A percentile compares a stretch with the other conserved stretches of the same genome.
These are phyloP conservation scores for Suhomyces bokatorum DNA, from an alignment of 1,139 yeast species.

Conservation along the genomic window DNA sequence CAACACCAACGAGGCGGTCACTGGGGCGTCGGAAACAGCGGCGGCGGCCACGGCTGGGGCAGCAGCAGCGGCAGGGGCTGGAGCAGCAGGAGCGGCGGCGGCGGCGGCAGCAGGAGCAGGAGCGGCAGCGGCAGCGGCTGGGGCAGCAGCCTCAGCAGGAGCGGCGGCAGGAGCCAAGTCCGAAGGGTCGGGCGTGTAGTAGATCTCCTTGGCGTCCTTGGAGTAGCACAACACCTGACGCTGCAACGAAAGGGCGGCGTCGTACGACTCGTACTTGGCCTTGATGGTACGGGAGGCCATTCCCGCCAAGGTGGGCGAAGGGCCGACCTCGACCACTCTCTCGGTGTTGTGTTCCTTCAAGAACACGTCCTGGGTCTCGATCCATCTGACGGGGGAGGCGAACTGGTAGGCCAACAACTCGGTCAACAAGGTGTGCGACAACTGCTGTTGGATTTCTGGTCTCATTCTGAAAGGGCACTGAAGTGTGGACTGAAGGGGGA, in stretches of 20 bases:
- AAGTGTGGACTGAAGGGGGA: neutral
- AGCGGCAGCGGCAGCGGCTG: slow-evolving; percentile 31
- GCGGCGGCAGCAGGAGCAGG: slow-evolving; percentile 36
- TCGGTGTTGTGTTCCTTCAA: slow-evolving; percentile 93
- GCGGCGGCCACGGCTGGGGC: slow-evolving; percentile 65
- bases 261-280: slow-evolving; percentile 95
- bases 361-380: slow-evolving; percentile 97
- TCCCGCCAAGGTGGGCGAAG: slow-evolving; percentile 97
- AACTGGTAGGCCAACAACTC: slow-evolving; percentile 97
- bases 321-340: slow-evolving; percentile 97
- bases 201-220: slow-evolving; percentile 92
- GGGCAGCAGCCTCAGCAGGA: slow-evolving; percentile 33
- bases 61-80: slow-evolving; percentile 50
- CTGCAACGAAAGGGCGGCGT: slow-evolving; percentile 93
- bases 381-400: slow-evolving; percentile 99
- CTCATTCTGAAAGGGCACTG: slow-evolving; percentile 58
- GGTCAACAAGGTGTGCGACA: slow-evolving; percentile 90
- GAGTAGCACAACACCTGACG: slow-evolving; percentile 96
- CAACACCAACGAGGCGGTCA: slow-evolving; percentile 75
- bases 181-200: slow-evolving; percentile 88
- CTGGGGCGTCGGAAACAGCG: slow-evolving; percentile 85
- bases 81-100: slow-evolving; percentile 45
- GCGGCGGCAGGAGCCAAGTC: slow-evolving; percentile 51
- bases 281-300: slow-evolving; percentile 97
- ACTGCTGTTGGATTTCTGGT: slow-evolving; percentile 97